Base-by-base conservation (phyloP, 352 stramenopile genomes). In the Ophiocytium majus region DNA sequence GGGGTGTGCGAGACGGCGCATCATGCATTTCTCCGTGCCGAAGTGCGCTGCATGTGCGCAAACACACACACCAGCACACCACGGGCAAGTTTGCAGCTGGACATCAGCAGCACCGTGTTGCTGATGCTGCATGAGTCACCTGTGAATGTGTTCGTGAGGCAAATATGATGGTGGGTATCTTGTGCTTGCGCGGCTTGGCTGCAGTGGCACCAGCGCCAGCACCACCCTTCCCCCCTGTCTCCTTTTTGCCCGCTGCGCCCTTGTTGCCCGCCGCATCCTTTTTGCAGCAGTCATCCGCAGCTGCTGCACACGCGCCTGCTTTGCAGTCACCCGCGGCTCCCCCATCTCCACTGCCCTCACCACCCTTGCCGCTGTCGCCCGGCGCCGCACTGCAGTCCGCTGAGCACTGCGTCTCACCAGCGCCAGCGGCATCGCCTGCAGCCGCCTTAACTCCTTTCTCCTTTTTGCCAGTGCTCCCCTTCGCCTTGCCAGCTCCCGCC, bases 141-240 rank as follows among this genome's bases (percentile, higher is more conserved):
- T 81, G 75, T 31, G 79, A 86, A 33, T 89, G 85, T 9, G 85
- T 89, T 19, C 85, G 80, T 57, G 85, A 89, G 36, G 81, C 85
- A 84, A 89, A 89, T 5, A 81, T 50, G 31, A 81, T 81, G 31
- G 75, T 81, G 50, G 36, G 31, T 0, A 81, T 23, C 75, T 81
- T 89, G 35, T 79, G 78, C 37, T 9, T 81, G 50, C 81, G 80
- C 23, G 36, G 10, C 66, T 36, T 78, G 31, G 5, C 9, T 57
- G 64, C 34, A 76, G 5, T 76, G 64, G 31, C 64, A 76, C 5
- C 64, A 17, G 5, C 34, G 5, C 17, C 17, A 5, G 64, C 34
- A 76, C 5, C 64, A 76, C 5, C 64, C 5, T 76, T 17, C 31
- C 64, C 31, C 5, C 5, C 43, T 57, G 5, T 14, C 43, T 14